Evolutionary conservation across 176 grass and related monocot genomes (phyloP).

Genomic region (Leersia perrieri): DNA sequence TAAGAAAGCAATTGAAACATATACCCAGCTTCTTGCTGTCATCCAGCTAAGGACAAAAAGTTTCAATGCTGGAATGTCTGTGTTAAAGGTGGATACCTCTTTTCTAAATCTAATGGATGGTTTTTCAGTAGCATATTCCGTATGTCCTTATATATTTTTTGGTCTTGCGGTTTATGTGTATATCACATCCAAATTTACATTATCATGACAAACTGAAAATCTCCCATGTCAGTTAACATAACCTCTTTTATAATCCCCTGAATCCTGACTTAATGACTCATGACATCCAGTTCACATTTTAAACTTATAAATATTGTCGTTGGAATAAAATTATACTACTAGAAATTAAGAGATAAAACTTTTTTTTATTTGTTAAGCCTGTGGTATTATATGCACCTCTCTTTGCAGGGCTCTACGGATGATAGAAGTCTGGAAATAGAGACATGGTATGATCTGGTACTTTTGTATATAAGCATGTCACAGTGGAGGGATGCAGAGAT

Average conservation of each 20-base stretch:
- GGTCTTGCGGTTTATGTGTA: background rate
- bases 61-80: slow-evolving; percentile 46
- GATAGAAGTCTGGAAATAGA: slow-evolving; percentile 71
- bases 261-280: background rate
- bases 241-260: background rate
- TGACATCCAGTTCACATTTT: background rate
- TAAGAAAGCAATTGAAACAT: slow-evolving; percentile 67
- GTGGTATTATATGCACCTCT: background rate
- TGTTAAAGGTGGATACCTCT: slow-evolving; percentile 52
- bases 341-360: background rate
- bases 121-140: background rate
- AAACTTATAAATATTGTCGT: background rate
- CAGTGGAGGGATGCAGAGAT: slow-evolving; percentile 75
- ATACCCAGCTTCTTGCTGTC: slow-evolving; percentile 77
- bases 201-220: background rate
- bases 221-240: background rate
- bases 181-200: background rate
- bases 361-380: background rate
- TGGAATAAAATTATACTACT: background rate
- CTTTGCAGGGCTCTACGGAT: slow-evolving; percentile 51
- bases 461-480: slow-evolving; percentile 70
- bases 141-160: slow-evolving; percentile 7
- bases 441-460: slow-evolving; percentile 75
- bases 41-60: slow-evolving; percentile 62
- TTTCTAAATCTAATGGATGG: background rate